A percentile compares a stretch with the other conserved stretches of the same genome.
These are phyloP conservation scores for Eucalyptus pauciflora DNA, from an alignment of 345 rosid species.

Conservation along the genomic window DNA sequence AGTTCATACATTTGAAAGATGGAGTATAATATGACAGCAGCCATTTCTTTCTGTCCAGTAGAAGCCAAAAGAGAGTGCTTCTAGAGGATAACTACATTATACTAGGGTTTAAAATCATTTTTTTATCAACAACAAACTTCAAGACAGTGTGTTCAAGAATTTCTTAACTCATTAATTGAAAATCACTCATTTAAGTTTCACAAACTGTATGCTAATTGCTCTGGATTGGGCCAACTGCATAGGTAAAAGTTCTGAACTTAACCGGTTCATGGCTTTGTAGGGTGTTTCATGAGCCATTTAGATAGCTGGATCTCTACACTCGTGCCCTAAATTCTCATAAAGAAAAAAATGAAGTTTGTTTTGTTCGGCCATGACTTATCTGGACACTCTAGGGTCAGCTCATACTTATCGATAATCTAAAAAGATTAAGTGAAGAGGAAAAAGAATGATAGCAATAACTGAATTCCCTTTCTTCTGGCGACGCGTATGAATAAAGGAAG, in stretches of 20 bases:
- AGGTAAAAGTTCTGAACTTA: neutral
- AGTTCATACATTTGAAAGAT: neutral
- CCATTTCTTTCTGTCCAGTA: neutral
- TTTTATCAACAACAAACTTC: neutral
- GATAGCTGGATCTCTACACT: neutral
- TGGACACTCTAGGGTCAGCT: neutral
- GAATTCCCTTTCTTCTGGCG: neutral
- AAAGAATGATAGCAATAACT: neutral
- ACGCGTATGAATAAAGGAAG: neutral
- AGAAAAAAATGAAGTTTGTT: neutral
- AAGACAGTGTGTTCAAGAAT: neutral
- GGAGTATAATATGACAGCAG: neutral
- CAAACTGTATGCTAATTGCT: neutral
- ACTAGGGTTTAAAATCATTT: neutral
- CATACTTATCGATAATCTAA: neutral
- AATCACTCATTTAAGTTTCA: neutral
- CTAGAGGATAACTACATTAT: neutral
- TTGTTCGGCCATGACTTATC: neutral
- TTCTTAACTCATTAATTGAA: neutral
- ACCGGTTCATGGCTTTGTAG: neutral
- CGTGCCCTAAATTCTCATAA: neutral
- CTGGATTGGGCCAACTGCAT: neutral
- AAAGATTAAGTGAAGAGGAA: neutral
- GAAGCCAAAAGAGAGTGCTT: neutral
- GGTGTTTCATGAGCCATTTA: neutral